Evolutionary conservation across 208 protist genomes (phyloP).

Genomic region (Naegleria lovaniensis): DNA sequence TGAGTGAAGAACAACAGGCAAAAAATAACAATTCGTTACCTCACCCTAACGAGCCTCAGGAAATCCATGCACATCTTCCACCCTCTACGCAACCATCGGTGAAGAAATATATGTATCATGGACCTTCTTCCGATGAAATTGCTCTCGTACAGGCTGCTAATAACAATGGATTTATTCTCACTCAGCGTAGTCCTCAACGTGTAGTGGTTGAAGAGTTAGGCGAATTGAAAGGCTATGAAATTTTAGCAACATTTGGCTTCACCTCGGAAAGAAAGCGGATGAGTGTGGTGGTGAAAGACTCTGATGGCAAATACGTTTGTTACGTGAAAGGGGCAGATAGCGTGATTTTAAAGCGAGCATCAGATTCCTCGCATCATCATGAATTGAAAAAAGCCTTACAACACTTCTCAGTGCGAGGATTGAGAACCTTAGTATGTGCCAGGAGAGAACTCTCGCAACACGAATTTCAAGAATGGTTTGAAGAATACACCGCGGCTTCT

Average conservation of each 20-base stretch:
- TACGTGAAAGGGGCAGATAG: slow-evolving; percentile 73
- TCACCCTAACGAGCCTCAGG: no score
- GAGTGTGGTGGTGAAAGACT: slow-evolving; percentile 63
- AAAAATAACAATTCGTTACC: no score
- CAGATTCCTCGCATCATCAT: slow-evolving; percentile 20
- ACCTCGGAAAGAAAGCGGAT: slow-evolving; percentile 71
- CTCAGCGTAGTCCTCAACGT: slow-evolving; percentile 42
- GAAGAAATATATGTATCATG: not conserved
- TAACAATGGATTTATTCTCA: slow-evolving; percentile 66
- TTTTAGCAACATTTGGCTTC: slow-evolving; percentile 68
- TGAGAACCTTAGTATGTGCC: slow-evolving; percentile 67
- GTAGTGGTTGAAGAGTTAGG: not conserved
- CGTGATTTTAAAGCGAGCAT: slow-evolving; percentile 49
- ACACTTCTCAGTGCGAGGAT: slow-evolving; percentile 50
- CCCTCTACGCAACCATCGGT: not conserved
- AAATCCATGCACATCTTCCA: no score
- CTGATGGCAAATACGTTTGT: slow-evolving; percentile 49
- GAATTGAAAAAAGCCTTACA: slow-evolving; percentile 27
- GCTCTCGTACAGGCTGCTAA: slow-evolving; percentile 57
- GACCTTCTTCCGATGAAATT: slow-evolving; percentile 23
- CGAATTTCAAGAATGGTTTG: slow-evolving; percentile 59
- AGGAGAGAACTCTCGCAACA: slow-evolving; percentile 51
- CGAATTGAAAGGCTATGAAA: slow-evolving; percentile 63
- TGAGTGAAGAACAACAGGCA: no score
- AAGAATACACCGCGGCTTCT: slow-evolving; percentile 54